Conservation (phyloP, 177 flowering plant genomes). For the Tripterygium wilfordii region DNA sequence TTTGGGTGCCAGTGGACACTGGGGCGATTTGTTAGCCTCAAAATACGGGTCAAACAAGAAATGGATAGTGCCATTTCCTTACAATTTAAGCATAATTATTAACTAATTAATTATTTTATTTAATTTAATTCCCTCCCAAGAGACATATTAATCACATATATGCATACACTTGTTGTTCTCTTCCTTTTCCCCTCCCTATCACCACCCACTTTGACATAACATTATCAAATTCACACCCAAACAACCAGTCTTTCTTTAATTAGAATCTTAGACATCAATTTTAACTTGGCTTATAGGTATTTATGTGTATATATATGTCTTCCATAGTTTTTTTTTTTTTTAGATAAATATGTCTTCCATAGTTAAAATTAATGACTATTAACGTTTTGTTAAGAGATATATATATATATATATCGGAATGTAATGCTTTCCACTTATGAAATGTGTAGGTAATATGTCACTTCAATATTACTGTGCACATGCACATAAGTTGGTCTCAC, state of each 20-base stretch:
- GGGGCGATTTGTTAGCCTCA: constrained; percentile 32
- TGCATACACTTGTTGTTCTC: too few relatives aligned
- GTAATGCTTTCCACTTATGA: constrained; percentile 7
- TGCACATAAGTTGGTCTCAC: too few relatives aligned
- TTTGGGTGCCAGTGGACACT: constrained; percentile 28
- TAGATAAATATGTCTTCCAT: too few relatives aligned
- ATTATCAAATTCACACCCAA: constrained; percentile 4
- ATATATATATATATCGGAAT: too few relatives aligned
- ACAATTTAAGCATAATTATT: constrained; percentile 19
- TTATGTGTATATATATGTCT: too few relatives aligned
- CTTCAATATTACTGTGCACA: constrained; percentile 5
- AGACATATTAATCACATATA: not conserved
- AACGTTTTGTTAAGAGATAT: too few relatives aligned
- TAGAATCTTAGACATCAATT: too few relatives aligned
- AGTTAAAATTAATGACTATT: too few relatives aligned
- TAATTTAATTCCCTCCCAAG: too few relatives aligned
- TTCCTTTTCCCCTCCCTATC: constrained; percentile 17
- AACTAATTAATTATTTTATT: not conserved
- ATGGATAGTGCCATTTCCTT: constrained; percentile 27
- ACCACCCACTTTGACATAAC: constrained; percentile 21
- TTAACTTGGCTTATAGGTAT: too few relatives aligned
- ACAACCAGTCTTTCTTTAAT: not conserved
- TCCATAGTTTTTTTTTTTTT: too few relatives aligned
- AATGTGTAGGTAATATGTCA: constrained; percentile 12
- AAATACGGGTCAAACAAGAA: constrained; percentile 60